Conservation (phyloP, 202 grass and related monocot genomes). For the Cymbopogon flexuosus region DNA sequence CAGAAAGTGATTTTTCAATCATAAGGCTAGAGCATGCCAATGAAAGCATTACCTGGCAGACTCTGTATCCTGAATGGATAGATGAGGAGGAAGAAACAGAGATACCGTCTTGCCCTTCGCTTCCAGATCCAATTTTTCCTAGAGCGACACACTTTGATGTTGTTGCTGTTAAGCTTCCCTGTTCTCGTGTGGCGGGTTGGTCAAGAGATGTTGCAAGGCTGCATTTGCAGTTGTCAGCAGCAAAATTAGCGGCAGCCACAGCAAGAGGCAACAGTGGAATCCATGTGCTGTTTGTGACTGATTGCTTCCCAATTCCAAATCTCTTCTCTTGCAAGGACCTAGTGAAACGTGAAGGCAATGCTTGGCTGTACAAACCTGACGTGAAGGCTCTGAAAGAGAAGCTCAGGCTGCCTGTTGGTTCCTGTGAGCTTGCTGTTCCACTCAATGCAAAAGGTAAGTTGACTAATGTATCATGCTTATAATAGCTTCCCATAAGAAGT, state of each 20-base stretch:
- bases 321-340: slow-evolving; percentile 80
- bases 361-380: slow-evolving; percentile 78
- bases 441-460: slow-evolving; percentile 75
- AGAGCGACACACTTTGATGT: slow-evolving; percentile 53
- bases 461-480: not conserved
- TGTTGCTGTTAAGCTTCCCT: slow-evolving; percentile 87
- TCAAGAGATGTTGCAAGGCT: slow-evolving; percentile 77
- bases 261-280: slow-evolving; percentile 37
- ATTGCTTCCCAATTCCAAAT: slow-evolving; percentile 85
- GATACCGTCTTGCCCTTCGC: slow-evolving; percentile 64
- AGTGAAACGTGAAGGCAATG: slow-evolving; percentile 64
- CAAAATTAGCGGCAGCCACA: slow-evolving; percentile 58
- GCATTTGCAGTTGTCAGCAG: slow-evolving; percentile 78
- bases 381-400: slow-evolving; percentile 62
- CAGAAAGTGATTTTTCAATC: slow-evolving; percentile 53
- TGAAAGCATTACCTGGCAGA: slow-evolving; percentile 66
- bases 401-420: slow-evolving; percentile 71
- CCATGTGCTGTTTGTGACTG: slow-evolving; percentile 76
- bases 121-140: slow-evolving; percentile 52
- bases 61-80: slow-evolving; percentile 90
- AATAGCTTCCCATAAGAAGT: not conserved
- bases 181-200: slow-evolving; percentile 48
- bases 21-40: slow-evolving; percentile 58
- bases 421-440: slow-evolving; percentile 81
- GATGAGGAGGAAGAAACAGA: slow-evolving; percentile 93